Conservation (phyloP, 257 asterid genomes). For the Craterostigma plantagineum region DNA sequence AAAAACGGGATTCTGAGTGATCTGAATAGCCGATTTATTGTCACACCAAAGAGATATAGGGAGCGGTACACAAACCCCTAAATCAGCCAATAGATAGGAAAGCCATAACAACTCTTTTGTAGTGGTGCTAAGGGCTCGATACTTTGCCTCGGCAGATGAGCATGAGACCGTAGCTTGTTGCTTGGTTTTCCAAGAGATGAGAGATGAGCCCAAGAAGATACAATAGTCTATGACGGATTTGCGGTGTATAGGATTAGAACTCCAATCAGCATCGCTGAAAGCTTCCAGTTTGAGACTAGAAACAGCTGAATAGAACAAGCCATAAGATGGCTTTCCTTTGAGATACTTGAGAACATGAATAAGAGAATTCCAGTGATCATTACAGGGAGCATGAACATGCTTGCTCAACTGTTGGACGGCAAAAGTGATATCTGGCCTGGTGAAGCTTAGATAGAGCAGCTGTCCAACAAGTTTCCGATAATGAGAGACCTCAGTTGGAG, state of each 20-base stretch:
- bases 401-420: too few relatives aligned
- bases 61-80: neutral
- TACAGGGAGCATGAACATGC: too few relatives aligned
- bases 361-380: too few relatives aligned
- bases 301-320: neutral
- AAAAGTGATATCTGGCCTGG: too few relatives aligned
- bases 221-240: neutral
- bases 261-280: neutral
- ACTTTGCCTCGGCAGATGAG: neutral
- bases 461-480: too few relatives aligned
- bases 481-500: too few relatives aligned
- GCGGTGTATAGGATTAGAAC: neutral
- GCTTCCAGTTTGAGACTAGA: too few relatives aligned
- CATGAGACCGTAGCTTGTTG: neutral
- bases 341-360: neutral
- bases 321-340: neutral
- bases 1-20: neutral
- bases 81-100: neutral
- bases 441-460: too few relatives aligned
- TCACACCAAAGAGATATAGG: neutral
- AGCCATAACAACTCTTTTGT: neutral
- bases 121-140: neutral
- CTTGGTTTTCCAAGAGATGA: constrained; percentile 1
- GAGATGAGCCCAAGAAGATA: neutral
- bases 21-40: neutral